These are phyloP conservation scores for Cutaneotrichosporon cyanovorans DNA, from an alignment of 1,284 basidiomycete species.

Conservation along the genomic window DNA sequence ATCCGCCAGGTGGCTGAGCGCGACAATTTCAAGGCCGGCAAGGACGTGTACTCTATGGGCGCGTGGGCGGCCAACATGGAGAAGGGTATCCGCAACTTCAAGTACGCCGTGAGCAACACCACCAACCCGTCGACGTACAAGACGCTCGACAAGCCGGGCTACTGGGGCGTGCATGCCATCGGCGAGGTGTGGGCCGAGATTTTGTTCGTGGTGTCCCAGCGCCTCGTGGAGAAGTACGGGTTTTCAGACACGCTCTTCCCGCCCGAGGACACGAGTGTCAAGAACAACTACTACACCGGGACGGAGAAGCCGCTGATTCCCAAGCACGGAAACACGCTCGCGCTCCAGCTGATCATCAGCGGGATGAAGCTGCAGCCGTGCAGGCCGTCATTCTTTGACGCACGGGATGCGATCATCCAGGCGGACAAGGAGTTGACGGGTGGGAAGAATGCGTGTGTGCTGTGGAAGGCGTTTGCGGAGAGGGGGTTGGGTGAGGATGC, in stretches of 20 bases:
- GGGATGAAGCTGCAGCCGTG: constrained; percentile 94
- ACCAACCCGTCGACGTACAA: constrained; percentile 89
- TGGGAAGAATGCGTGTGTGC: constrained; percentile 82
- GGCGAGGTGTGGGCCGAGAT: constrained; percentile 96
- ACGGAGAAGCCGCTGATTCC: constrained; percentile 61
- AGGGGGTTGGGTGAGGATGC: constrained; percentile 75
- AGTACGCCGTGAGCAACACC: constrained; percentile 67
- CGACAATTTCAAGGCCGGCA: constrained; percentile 46
- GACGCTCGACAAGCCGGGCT: constrained; percentile 76
- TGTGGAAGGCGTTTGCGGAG: constrained; percentile 78
- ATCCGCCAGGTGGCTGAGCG: constrained; percentile 68
- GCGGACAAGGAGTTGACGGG: constrained; percentile 86
- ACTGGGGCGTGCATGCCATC: constrained; percentile 59
- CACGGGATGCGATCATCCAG: constrained; percentile 84
- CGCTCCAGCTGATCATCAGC: constrained; percentile 76
- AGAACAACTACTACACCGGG: constrained; percentile 63
- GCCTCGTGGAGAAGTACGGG: constrained; percentile 70
- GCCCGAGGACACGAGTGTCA: constrained; percentile 49
- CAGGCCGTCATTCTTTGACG: constrained; percentile 82
- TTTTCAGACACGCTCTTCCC: constrained; percentile 74
- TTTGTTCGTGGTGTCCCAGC: constrained; percentile 73
- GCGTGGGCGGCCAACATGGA: constrained; percentile 80
- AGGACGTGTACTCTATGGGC: constrained; percentile 69
- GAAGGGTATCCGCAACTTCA: constrained; percentile 77
- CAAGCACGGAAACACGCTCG: constrained; percentile 83